A percentile compares a stretch with the other conserved stretches of the same genome.
These are phyloP conservation scores for Penicillium goetzii DNA, from an alignment of 495 filamentous ascomycete species.

Conservation along the genomic window DNA sequence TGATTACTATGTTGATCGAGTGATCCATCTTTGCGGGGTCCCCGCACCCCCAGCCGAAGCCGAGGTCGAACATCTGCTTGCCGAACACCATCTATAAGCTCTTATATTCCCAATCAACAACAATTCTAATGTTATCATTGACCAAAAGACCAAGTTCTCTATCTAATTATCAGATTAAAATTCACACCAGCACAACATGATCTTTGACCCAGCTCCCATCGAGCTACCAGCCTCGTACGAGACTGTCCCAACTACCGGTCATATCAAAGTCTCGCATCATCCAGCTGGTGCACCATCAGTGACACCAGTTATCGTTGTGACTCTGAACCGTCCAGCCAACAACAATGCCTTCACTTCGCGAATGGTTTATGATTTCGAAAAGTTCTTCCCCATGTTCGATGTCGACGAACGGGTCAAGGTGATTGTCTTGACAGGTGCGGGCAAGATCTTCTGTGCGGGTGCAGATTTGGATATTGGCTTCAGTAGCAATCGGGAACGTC, in stretches of 20 bases:
- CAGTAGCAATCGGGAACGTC: slow-evolving; percentile 37
- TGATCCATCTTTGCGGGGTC: neutral
- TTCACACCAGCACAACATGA: slow-evolving; percentile 47
- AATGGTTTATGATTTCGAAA: slow-evolving; percentile 60
- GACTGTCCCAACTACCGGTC: slow-evolving; percentile 45
- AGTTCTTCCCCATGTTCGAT: slow-evolving; percentile 58
- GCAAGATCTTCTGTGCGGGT: slow-evolving; percentile 67
- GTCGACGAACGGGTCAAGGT: slow-evolving; percentile 59
- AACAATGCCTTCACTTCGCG: slow-evolving; percentile 65
- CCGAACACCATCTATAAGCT: neutral
- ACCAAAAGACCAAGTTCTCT: neutral
- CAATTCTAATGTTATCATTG: neutral
- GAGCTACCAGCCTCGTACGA: slow-evolving; percentile 45
- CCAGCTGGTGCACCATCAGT: slow-evolving; percentile 49
- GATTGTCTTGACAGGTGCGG: slow-evolving; percentile 61
- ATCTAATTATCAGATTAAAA: neutral
- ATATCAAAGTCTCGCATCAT: slow-evolving; percentile 60
- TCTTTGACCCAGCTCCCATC: slow-evolving; percentile 40
- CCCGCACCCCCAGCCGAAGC: neutral
- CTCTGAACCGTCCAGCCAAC: slow-evolving; percentile 60
- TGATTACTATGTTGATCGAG: neutral
- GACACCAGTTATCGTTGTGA: slow-evolving; percentile 60
- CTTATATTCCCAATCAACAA: neutral
- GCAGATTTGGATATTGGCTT: slow-evolving; percentile 64
- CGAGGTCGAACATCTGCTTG: slow-evolving; percentile 4